These are phyloP conservation scores for Coffea canephora DNA, from an alignment of 257 asterid genomes.

Conservation along the genomic window DNA sequence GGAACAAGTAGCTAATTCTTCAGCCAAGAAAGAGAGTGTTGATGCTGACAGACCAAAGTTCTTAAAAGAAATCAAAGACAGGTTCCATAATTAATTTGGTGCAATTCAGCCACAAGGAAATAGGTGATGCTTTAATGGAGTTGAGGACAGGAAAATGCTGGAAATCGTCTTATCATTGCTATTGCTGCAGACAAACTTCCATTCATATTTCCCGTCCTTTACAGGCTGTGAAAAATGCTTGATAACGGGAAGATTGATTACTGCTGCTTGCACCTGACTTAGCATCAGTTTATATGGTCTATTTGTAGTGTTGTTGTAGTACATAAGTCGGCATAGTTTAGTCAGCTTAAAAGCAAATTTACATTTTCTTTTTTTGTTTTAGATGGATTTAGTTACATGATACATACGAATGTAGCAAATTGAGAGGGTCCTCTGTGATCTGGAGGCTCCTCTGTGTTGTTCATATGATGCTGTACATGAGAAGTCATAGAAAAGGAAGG, in stretches of 20 bases:
- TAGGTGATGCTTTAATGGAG: background rate
- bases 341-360: background rate
- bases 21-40: conserved; percentile 64
- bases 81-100: conserved; percentile 33
- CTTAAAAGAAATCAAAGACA: conserved; percentile 40
- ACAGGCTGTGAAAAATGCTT: too few relatives aligned
- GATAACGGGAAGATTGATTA: too few relatives aligned
- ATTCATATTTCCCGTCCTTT: background rate
- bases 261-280: background rate
- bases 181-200: background rate
- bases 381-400: background rate
- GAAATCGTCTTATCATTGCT: background rate
- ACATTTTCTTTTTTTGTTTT: background rate
- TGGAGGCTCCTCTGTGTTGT: background rate
- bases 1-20: conserved; percentile 71
- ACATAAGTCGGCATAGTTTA: conserved; percentile 8
- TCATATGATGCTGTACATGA: conserved; percentile 12
- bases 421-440: background rate
- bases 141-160: background rate
- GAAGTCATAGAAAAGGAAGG: background rate
- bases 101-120: background rate
- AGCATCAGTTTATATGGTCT: background rate
- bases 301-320: background rate
- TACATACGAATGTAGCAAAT: background rate
- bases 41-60: conserved; percentile 61